Evolutionary conservation across 2,329 filamentous ascomycete species (phyloP).

Genomic region (Pseudogymnoascus sp.): DNA sequence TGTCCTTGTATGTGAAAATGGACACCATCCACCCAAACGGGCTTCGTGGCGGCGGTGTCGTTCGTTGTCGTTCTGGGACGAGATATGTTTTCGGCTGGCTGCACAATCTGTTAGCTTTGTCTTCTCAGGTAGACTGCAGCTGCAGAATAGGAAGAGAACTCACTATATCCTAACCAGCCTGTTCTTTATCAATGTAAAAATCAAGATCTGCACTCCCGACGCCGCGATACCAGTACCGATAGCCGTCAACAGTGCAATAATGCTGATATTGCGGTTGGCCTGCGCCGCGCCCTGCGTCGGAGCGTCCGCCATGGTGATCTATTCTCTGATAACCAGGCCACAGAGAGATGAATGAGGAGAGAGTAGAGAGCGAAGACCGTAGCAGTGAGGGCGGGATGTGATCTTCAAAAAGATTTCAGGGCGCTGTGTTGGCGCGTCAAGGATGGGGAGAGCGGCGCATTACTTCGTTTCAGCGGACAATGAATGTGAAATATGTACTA

Average conservation of each 20-base stretch:
- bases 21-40: constrained; percentile 42
- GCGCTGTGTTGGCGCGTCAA: constrained; percentile 3
- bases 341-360: neutral
- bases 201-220: constrained; percentile 42
- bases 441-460: neutral
- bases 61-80: constrained; percentile 76
- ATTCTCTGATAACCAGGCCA: neutral
- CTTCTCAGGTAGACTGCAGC: constrained; percentile 9
- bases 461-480: neutral
- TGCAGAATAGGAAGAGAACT: constrained; percentile 26
- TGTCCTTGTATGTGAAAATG: constrained; percentile 60
- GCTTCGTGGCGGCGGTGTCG: constrained; percentile 58
- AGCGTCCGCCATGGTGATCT: neutral
- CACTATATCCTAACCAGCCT: constrained; percentile 79
- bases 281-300: constrained; percentile 17
- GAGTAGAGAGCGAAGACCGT: neutral
- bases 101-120: constrained; percentile 14
- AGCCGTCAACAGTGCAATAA: constrained; percentile 26
- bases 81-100: constrained; percentile 80
- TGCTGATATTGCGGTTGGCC: constrained; percentile 22
- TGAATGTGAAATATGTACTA: neutral
- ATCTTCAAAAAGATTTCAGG: neutral
- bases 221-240: constrained; percentile 24
- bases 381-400: neutral
- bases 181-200: constrained; percentile 71